Percentiles rank a stretch among this genome's conserved stretches.
phyloP scores from a whole-genome alignment of 768 basidiomycete species.

The Tubosaeta brunneosetosa region DNA sequence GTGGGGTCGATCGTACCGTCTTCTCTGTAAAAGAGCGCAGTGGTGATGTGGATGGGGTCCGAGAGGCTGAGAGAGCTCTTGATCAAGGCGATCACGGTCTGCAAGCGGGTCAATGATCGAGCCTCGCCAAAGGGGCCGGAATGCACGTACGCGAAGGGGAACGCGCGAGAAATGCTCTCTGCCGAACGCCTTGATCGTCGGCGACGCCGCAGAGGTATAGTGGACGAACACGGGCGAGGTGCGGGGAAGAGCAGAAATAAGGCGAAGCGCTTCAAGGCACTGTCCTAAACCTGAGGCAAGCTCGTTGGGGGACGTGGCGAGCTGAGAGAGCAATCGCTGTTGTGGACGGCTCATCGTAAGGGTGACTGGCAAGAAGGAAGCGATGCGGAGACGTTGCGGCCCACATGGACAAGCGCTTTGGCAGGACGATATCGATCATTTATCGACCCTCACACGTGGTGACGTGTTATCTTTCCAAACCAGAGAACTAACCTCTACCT shows the following conservation, averaged over 20 bases:
- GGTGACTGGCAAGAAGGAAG: neutral
- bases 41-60: conserved; percentile 15
- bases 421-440: neutral
- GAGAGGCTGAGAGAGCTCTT: conserved; percentile 20
- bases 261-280: conserved; percentile 31
- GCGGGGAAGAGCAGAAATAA: conserved; percentile 27
- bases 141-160: conserved; percentile 27
- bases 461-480: too few species aligned
- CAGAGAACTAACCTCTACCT: too few species aligned
- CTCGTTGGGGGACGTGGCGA: conserved; percentile 31
- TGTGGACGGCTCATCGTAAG: conserved; percentile 23
- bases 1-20: conserved; percentile 26
- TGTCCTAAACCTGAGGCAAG: conserved; percentile 31
- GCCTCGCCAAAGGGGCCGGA: neutral
- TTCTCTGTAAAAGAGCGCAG: conserved; percentile 28
- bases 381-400: neutral
- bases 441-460: neutral
- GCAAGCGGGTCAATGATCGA: neutral
- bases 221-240: conserved; percentile 26
- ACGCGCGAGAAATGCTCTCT: conserved; percentile 29
- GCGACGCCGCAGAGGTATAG: conserved; percentile 15
- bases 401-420: neutral
- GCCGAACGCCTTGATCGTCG: conserved; percentile 26
- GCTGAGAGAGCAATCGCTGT: conserved; percentile 27
- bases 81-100: conserved; percentile 13